These are phyloP conservation scores for Drechslerella coelobrocha DNA, from an alignment of 2,329 filamentous ascomycete species.

Conservation along the genomic window DNA sequence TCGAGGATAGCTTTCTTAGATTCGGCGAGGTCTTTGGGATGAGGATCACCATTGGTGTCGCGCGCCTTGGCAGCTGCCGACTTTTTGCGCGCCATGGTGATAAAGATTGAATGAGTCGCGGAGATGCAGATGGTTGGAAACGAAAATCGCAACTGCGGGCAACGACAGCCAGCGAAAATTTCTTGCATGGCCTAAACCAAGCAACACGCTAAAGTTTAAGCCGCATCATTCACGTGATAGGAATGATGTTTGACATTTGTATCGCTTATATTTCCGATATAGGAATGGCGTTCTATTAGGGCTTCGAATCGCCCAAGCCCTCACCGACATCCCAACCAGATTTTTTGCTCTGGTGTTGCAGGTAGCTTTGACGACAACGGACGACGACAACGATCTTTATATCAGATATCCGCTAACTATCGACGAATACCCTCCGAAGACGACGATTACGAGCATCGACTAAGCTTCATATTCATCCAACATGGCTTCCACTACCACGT, in stretches of 20 bases:
- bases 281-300: conserved; percentile 30
- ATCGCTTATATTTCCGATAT: conserved; percentile 18
- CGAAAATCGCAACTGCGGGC: not conserved
- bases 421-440: not conserved
- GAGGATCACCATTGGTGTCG: conserved; percentile 30
- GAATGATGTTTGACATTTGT: conserved; percentile 7
- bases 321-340: conserved; percentile 31
- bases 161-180: conserved; percentile 30
- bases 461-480: conserved; percentile 30
- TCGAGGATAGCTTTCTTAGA: conserved; percentile 34
- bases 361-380: conserved; percentile 24
- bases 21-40: conserved; percentile 25
- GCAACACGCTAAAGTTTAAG: conserved; percentile 32
- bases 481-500: conserved; percentile 47
- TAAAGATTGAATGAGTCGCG: not conserved
- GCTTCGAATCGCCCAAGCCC: conserved; percentile 40
- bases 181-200: conserved; percentile 15
- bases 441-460: conserved; percentile 27
- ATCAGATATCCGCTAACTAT: conserved; percentile 15
- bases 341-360: conserved; percentile 38
- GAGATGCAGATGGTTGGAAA: not conserved
- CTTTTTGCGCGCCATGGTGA: conserved; percentile 44
- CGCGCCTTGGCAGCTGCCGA: conserved; percentile 44
- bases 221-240: conserved; percentile 27
- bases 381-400: conserved; percentile 29